Evolutionary conservation across 257 asterid genomes (phyloP), one percentile per base, ranked within the genome.

Genomic region (Perilla frutescens): DNA sequence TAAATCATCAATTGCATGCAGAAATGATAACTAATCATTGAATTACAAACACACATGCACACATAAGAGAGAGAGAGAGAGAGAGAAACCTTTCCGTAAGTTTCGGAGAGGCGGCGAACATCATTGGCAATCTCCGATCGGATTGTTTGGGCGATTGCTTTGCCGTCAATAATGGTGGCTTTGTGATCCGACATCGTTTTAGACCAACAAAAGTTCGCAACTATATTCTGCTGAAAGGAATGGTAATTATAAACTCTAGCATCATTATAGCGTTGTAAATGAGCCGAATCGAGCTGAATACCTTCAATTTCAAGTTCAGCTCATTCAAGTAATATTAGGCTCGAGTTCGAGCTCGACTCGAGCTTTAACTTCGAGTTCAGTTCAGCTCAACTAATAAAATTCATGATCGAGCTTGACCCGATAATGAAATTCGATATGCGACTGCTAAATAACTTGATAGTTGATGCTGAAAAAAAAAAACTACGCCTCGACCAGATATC

Each of bases 121-220:
- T 90, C 91, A 32, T 71, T 76, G 31, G 92, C 86, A 68, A 90
- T 85, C 70, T 90, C 96, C 29, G 87, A 85, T 80, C 95, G 87
- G 80, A 90, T 88, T 55, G 92, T 81, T 73, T 86, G 89, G 75
- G 96, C 93, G 48, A 89, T 72, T 32, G 87, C 88, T 73, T 93
- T 93, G 79, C 98, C 98, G 48, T 93, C 89, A 82, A 93, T 93
- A 62, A 90, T 51, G 75, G 84, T 79, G 56, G 97, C 93, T 73
- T 77, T 79, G 43, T 82, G 90, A 77, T 89, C 90, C 68, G 95
- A 76, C 98, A 93, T 92, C 41, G 81, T 68, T 64, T 32, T 26
- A 61, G 34, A 20, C 36, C 14, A 62, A 31, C 49, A 34, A 7
- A 47, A 13, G 29, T 50, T 37, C 49, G 70, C 26, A n/a, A 31